Conservation (phyloP, 805 yeast genomes). For the Vanderwaltozyma yarrowii region DNA sequence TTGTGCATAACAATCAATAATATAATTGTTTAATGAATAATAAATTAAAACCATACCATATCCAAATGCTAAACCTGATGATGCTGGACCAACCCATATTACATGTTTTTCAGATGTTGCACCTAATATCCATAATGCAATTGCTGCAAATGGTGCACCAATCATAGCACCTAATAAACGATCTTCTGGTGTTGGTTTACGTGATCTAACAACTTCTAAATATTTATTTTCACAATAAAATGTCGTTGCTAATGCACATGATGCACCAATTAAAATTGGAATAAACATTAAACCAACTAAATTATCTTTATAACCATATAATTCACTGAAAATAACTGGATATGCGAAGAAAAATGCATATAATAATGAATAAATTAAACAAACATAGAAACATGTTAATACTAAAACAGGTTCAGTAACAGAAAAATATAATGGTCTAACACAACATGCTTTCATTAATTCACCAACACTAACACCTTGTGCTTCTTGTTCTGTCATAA, state of each 20-base stretch:
- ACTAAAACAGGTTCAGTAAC: slow-evolving; percentile 78
- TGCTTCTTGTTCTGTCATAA: slow-evolving; percentile 91
- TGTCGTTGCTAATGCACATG: slow-evolving; percentile 61
- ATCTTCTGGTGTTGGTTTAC: slow-evolving; percentile 70
- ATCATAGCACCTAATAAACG: slow-evolving; percentile 72
- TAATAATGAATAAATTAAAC: slow-evolving; percentile 78
- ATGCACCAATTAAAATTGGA: slow-evolving; percentile 84
- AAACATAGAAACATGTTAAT: slow-evolving; percentile 75
- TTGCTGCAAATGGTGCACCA: slow-evolving; percentile 75
- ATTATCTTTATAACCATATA: slow-evolving; percentile 71
- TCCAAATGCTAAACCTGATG: slow-evolving; percentile 73
- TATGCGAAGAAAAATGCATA: slow-evolving; percentile 94
- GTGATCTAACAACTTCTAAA: slow-evolving; percentile 36
- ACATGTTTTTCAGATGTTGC: slow-evolving; percentile 63
- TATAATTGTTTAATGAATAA: slow-evolving; percentile 70
- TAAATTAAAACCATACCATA: slow-evolving; percentile 69
- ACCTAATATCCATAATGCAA: slow-evolving; percentile 69
- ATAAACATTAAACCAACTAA: slow-evolving; percentile 78
- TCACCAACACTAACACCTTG: slow-evolving; percentile 61
- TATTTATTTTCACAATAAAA: slow-evolving; percentile 61
- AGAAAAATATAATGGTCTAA: slow-evolving; percentile 71
- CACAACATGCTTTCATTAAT: slow-evolving; percentile 58
- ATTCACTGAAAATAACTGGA: slow-evolving; percentile 74
- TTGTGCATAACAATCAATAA: slow-evolving; percentile 80
- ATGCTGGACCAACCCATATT: slow-evolving; percentile 72